A percentile compares a stretch with the other conserved stretches of the same genome.
phyloP scores from a whole-genome alignment of 2,329 filamentous ascomycete genomes.

The Fusarium sp. region DNA sequence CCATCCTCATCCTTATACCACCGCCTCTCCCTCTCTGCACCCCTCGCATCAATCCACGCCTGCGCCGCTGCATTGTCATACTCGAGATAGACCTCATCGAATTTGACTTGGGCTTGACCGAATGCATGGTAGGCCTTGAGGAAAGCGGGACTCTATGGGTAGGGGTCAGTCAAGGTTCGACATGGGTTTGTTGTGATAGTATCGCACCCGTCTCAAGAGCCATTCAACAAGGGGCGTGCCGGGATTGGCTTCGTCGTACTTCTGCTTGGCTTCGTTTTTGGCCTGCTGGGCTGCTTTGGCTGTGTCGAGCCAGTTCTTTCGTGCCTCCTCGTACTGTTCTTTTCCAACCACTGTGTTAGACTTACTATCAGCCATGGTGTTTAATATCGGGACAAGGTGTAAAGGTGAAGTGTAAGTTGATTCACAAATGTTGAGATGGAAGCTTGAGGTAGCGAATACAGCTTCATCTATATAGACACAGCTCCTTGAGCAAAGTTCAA shows the following conservation, averaged over 20 bases:
- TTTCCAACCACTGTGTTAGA: neutral
- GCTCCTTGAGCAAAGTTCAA: neutral
- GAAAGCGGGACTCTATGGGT: neutral
- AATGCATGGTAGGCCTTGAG: neutral
- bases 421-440: no score
- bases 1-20: neutral
- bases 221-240: neutral
- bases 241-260: neutral
- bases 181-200: neutral
- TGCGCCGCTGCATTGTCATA: neutral
- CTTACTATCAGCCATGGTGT: neutral
- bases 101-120: neutral
- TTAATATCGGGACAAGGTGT: neutral
- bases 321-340: neutral
- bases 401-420: no score
- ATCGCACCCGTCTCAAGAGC: neutral
- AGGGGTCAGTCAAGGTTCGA: fast-evolving
- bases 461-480: neutral
- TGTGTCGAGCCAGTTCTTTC: neutral
- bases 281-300: neutral
- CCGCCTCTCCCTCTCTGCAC: neutral
- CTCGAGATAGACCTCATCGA: neutral
- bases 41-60: neutral
- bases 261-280: neutral
- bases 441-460: neutral